These are phyloP conservation scores for Aspergillus ostianus DNA, from an alignment of 495 filamentous ascomycete genomes.

Conservation along the genomic window DNA sequence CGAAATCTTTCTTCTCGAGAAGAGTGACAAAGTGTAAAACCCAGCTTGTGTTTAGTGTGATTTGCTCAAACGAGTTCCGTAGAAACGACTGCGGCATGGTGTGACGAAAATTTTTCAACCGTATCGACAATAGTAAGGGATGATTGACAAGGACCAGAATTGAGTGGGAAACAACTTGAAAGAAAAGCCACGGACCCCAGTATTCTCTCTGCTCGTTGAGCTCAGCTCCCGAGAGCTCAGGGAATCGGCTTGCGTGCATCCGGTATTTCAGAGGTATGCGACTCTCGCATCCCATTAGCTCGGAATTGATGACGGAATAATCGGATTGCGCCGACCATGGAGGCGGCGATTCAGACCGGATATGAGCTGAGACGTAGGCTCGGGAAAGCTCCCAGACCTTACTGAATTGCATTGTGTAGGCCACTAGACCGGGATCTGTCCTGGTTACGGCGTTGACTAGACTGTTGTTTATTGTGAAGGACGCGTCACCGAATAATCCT, in stretches of 20 bases:
- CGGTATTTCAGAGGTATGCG: slow-evolving; percentile 41
- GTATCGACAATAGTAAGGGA: slow-evolving; percentile 42
- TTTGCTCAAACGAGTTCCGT: slow-evolving; percentile 35
- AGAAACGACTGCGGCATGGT: slow-evolving; percentile 40
- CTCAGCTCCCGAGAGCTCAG: slow-evolving; percentile 29
- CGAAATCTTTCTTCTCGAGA: slow-evolving; percentile 29
- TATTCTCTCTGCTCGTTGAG: slow-evolving; percentile 38
- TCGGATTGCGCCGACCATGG: slow-evolving; percentile 46
- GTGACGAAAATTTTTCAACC: slow-evolving; percentile 38
- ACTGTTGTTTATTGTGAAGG: slow-evolving; percentile 8
- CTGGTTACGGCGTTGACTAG: slow-evolving; percentile 17
- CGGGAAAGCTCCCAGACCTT: slow-evolving; percentile 43
- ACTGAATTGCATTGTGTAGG: slow-evolving; percentile 35
- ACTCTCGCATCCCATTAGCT: slow-evolving; percentile 44
- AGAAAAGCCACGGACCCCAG: slow-evolving; percentile 46
- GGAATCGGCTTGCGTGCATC: slow-evolving; percentile 41
- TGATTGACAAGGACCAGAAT: slow-evolving; percentile 44
- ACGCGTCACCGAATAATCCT: slow-evolving; percentile 31
- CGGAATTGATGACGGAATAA: slow-evolving; percentile 38
- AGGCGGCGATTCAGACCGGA: slow-evolving; percentile 26
- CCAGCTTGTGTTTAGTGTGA: slow-evolving; percentile 34
- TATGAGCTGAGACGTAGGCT: slow-evolving; percentile 35
- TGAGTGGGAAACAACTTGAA: slow-evolving; percentile 43
- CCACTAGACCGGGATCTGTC: slow-evolving; percentile 36
- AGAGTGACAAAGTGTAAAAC: slow-evolving; percentile 33